Percentiles rank a stretch among this genome's conserved stretches.
Conservation (phyloP, 768 basidiomycete genomes). For the Russula dissimulans region DNA sequence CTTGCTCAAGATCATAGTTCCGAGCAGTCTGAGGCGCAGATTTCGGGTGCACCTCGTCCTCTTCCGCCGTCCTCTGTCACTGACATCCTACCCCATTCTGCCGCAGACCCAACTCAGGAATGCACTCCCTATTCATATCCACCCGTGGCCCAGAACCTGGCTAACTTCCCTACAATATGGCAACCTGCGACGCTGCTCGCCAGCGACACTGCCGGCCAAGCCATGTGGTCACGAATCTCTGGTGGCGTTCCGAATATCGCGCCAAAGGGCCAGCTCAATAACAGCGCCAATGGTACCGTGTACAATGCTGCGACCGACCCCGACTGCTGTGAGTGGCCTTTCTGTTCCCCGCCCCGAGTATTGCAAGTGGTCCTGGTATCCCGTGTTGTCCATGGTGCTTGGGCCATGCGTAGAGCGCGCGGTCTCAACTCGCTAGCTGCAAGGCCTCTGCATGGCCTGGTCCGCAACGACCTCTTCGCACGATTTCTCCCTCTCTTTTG, state of each 20-base stretch:
- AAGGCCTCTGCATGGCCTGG: not conserved
- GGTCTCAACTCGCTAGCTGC: not conserved
- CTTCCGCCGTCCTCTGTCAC: not conserved
- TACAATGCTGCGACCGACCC: constrained; percentile 15
- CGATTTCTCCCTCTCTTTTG: not conserved
- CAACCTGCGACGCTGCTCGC: constrained; percentile 11
- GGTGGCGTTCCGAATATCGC: constrained; percentile 39
- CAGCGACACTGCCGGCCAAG: constrained; percentile 16
- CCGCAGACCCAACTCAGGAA: constrained; percentile 9
- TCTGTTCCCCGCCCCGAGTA: not conserved
- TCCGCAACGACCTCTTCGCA: not conserved
- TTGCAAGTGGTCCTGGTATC: not conserved
- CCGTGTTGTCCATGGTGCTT: not conserved
- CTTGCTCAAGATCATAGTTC: constrained; percentile 8
- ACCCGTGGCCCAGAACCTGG: not conserved
- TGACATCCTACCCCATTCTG: not conserved
- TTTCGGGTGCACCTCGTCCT: not conserved
- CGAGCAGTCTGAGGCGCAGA: constrained; percentile 17
- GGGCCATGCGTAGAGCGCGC: no score
- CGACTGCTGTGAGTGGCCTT: constrained; percentile 15
- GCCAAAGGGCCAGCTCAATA: constrained; percentile 26
- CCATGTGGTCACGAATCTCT: constrained; percentile 37
- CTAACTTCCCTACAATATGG: constrained; percentile 11
- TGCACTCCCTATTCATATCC: constrained; percentile 16
- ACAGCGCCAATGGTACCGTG: not conserved